Conservation (phyloP, 1,284 basidiomycete genomes). For the Stygiomarasmius scandens region DNA sequence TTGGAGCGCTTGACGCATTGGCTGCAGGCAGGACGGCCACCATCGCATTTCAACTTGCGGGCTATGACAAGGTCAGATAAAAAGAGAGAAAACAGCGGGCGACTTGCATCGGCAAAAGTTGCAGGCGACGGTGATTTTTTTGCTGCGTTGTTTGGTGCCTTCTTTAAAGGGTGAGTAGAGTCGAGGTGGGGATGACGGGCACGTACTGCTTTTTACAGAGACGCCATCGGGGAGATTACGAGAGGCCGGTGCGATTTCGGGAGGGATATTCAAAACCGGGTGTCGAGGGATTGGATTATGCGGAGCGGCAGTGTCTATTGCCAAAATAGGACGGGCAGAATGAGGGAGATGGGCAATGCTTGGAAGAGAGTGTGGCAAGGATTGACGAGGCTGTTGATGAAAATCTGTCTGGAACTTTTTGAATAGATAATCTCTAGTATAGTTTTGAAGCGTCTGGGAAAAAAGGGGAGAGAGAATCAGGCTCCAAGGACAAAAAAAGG, state of each 20-base stretch:
- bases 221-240: slow-evolving; percentile 42
- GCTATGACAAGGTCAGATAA: slow-evolving; percentile 42
- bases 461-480: slow-evolving; percentile 22
- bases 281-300: slow-evolving; percentile 49
- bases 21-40: slow-evolving; percentile 74
- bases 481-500: slow-evolving; percentile 20
- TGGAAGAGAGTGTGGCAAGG: slow-evolving; percentile 41
- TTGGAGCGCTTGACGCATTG: slow-evolving; percentile 78
- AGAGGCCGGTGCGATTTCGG: slow-evolving; percentile 42
- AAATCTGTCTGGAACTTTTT: slow-evolving; percentile 73
- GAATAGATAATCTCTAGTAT: slow-evolving; percentile 80
- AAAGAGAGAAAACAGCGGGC: slow-evolving; percentile 17
- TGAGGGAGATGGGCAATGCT: slow-evolving; percentile 50
- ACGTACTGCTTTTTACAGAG: slow-evolving; percentile 38
- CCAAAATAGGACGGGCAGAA: slow-evolving; percentile 63
- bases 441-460: slow-evolving; percentile 74
- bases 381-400: slow-evolving; percentile 50
- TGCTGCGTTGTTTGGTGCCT: slow-evolving; percentile 59
- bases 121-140: slow-evolving; percentile 83
- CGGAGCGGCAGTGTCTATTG: slow-evolving; percentile 67
- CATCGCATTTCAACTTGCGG: slow-evolving; percentile 83
- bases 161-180: slow-evolving; percentile 23
- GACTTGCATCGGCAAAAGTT: slow-evolving; percentile 83
- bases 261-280: slow-evolving; percentile 49
- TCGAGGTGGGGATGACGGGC: slow-evolving; percentile 17